Evolutionary conservation across 2,329 filamentous ascomycete species (phyloP).

Genomic region (Apiospora koreana): DNA sequence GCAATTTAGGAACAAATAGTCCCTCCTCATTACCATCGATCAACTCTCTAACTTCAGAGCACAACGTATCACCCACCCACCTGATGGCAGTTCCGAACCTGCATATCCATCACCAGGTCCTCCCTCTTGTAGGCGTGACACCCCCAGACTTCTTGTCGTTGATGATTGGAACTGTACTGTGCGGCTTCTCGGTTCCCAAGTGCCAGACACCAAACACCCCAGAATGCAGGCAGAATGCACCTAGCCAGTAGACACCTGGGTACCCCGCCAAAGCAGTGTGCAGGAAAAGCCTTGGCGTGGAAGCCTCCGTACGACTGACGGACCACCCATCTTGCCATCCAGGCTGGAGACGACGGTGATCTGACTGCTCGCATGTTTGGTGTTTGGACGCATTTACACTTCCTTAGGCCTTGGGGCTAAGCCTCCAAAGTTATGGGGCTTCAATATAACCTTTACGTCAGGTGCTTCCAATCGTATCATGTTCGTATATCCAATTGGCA

Average conservation of each 20-base stretch:
- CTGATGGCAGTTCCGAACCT: too few species aligned
- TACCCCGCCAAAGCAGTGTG: not conserved
- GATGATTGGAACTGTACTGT: not conserved
- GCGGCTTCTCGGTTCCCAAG: not conserved
- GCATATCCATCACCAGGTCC: too few species aligned
- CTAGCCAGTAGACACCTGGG: not conserved
- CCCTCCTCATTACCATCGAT: not conserved
- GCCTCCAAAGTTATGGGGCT: conserved; percentile 3
- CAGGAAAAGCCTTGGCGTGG: not conserved
- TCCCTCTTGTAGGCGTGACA: too few species aligned
- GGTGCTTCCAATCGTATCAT: conserved; percentile 5
- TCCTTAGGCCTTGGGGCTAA: conserved; percentile 7
- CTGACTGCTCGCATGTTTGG: conserved; percentile 4
- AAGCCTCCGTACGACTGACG: conserved; percentile 6
- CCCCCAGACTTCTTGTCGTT: not conserved
- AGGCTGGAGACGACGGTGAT: not conserved
- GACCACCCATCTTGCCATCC: not conserved
- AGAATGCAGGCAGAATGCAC: not conserved
- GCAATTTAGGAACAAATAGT: not conserved
- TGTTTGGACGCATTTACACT: conserved; percentile 4
- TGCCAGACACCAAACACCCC: too few species aligned
- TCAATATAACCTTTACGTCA: conserved; percentile 8
- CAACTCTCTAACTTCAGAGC: not conserved
- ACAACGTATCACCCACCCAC: too few species aligned
- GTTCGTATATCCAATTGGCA: not conserved